A percentile compares a stretch with the other conserved stretches of the same genome.
Conservation (phyloP, 2,329 filamentous ascomycete genomes). For the Cercospora nicotianae region DNA sequence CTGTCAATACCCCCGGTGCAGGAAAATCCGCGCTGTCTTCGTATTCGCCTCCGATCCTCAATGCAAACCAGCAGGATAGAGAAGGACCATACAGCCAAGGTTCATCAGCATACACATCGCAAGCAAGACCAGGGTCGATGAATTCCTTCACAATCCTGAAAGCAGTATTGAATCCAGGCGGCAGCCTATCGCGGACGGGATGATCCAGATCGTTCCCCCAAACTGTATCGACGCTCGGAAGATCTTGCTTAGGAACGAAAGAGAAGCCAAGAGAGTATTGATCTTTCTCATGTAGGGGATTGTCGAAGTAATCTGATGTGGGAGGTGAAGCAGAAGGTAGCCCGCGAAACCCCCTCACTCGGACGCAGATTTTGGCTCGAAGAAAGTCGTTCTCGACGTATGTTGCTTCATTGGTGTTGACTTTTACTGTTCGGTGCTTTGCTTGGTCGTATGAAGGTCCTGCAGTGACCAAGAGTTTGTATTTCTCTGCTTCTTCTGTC, state of each 20-base stretch:
- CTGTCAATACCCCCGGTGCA: constrained; percentile 38
- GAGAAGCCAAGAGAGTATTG: constrained; percentile 81
- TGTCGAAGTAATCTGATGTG: constrained; percentile 72
- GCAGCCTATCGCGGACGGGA: constrained; percentile 79
- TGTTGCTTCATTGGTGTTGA: constrained; percentile 65
- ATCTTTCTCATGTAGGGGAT: constrained; percentile 68
- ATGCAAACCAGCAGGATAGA: constrained; percentile 38
- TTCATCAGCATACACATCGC: constrained; percentile 81
- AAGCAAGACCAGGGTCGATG: constrained; percentile 85
- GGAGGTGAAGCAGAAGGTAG: constrained; percentile 66
- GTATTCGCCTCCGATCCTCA: constrained; percentile 35
- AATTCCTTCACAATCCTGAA: constrained; percentile 84
- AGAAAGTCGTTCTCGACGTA: constrained; percentile 64
- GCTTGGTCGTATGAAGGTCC: constrained; percentile 71
- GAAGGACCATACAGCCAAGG: constrained; percentile 82
- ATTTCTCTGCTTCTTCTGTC: constrained; percentile 55
- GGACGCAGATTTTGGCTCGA: constrained; percentile 70
- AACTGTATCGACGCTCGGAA: constrained; percentile 70
- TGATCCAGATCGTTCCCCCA: constrained; percentile 96
- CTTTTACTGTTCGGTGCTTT: constrained; percentile 67
- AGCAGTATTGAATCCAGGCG: constrained; percentile 80
- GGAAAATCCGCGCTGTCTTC: constrained; percentile 29
- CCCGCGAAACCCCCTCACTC: constrained; percentile 65
- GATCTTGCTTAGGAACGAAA: constrained; percentile 67
- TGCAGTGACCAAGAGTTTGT: constrained; percentile 76